These are phyloP conservation scores for Sporobolomyces phaffii DNA, from an alignment of 768 basidiomycete species.

Conservation along the genomic window DNA sequence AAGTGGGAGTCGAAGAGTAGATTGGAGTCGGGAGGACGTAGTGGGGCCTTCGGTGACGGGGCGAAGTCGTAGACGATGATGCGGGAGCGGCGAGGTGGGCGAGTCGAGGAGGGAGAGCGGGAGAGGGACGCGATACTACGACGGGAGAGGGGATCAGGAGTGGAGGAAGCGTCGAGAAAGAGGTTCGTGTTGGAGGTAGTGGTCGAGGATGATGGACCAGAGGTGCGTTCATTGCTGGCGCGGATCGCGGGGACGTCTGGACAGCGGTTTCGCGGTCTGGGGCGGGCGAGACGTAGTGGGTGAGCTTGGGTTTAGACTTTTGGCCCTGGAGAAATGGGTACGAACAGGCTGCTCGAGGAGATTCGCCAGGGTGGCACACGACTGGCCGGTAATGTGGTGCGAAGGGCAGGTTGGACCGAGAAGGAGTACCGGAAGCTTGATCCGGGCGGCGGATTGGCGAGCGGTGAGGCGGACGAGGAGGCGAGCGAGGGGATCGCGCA, in stretches of 20 bases:
- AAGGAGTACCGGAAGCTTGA: no score
- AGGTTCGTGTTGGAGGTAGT: not conserved
- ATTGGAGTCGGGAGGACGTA: conserved; percentile 6
- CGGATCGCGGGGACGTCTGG: no score
- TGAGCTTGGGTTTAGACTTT: no score
- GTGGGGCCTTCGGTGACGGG: not conserved
- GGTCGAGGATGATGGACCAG: not conserved
- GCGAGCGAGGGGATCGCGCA: no score
- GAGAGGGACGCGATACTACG: not conserved
- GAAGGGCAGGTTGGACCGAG: no score
- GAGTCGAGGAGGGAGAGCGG: not conserved
- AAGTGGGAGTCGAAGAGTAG: conserved; percentile 10
- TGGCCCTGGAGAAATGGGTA: no score
- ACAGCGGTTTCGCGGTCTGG: no score
- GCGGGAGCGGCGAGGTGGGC: not conserved
- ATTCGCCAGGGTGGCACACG: no score
- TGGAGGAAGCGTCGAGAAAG: not conserved
- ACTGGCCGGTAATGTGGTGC: no score
- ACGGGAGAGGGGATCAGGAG: conserved; percentile 7
- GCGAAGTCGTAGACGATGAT: not conserved
- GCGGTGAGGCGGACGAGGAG: not conserved
- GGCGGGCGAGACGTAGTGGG: no score
- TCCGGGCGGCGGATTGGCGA: not conserved
- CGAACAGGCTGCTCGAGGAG: no score
- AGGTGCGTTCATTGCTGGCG: no score